These are phyloP conservation scores for Prunus davidiana DNA, from an alignment of 306 rosid genomes.

Conservation along the genomic window DNA sequence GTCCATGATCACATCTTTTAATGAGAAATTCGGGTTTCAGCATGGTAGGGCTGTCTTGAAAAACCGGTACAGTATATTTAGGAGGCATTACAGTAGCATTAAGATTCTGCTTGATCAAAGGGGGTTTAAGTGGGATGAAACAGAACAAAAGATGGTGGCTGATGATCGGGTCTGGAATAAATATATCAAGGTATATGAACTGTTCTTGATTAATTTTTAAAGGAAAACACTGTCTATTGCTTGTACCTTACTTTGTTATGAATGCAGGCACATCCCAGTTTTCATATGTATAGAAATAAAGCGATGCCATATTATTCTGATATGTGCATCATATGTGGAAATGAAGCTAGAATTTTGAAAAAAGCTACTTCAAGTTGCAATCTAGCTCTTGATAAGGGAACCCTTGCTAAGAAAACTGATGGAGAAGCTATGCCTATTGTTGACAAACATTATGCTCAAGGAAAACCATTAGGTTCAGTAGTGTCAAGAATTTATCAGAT, in stretches of 20 bases:
- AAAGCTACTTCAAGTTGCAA: constrained; percentile 12
- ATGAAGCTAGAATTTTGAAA: constrained; percentile 27
- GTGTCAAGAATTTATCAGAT: constrained; percentile 23
- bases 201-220: neutral
- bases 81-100: constrained; percentile 46
- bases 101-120: constrained; percentile 41
- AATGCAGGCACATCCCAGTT: constrained; percentile 49
- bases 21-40: constrained; percentile 36
- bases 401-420: constrained; percentile 15
- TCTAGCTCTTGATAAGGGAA: constrained; percentile 26
- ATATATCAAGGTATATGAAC: constrained; percentile 39
- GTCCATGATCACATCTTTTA: constrained; percentile 43
- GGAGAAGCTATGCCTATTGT: constrained; percentile 18
- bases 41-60: constrained; percentile 46
- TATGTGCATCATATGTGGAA: constrained; percentile 41
- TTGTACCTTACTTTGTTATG: neutral
- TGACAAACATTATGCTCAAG: neutral
- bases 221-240: neutral
- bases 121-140: constrained; percentile 50
- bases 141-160: constrained; percentile 44
- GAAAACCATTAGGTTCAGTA: constrained; percentile 13
- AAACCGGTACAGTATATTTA: constrained; percentile 42
- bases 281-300: constrained; percentile 36
- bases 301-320: constrained; percentile 46
- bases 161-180: constrained; percentile 46